Evolutionary conservation across 2,329 filamentous ascomycete genomes (phyloP).

Genomic region (Calycina marina): DNA sequence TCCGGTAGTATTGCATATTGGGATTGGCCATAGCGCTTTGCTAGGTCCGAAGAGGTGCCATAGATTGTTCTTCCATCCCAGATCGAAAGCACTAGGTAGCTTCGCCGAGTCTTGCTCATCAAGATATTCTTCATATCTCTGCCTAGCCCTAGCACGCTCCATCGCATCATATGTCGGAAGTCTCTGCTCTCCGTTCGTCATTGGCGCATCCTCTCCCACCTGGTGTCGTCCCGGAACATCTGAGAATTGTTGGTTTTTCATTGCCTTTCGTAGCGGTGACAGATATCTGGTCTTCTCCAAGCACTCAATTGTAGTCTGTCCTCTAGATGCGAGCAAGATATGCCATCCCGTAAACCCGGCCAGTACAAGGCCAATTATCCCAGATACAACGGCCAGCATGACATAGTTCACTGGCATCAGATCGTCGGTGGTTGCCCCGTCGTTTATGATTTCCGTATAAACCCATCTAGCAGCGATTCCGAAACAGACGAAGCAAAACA

Average conservation of each 20-base stretch:
- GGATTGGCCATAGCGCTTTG: slow-evolving; percentile 62
- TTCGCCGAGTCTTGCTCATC: slow-evolving; percentile 80
- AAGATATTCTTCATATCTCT: slow-evolving; percentile 66
- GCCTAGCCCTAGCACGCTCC: slow-evolving; percentile 48
- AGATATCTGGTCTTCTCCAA: slow-evolving; percentile 92
- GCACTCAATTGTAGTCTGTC: slow-evolving; percentile 90
- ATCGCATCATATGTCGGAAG: slow-evolving; percentile 30
- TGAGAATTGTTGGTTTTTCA: slow-evolving; percentile 48
- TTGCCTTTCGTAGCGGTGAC: slow-evolving; percentile 57
- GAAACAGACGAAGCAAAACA: slow-evolving; percentile 77
- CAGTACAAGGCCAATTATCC: slow-evolving; percentile 82
- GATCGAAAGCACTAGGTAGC: slow-evolving; percentile 85
- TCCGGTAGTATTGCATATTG: slow-evolving; percentile 71
- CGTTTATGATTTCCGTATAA: slow-evolving; percentile 64
- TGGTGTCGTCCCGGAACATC: slow-evolving; percentile 15
- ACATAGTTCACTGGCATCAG: slow-evolving; percentile 85
- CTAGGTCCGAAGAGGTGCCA: slow-evolving; percentile 66
- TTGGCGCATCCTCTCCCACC: not conserved
- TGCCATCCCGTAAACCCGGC: slow-evolving; percentile 89
- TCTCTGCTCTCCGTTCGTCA: slow-evolving; percentile 10
- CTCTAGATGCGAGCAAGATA: slow-evolving; percentile 60
- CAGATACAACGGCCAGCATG: slow-evolving; percentile 69
- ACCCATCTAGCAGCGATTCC: slow-evolving; percentile 68
- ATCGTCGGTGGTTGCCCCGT: slow-evolving; percentile 56
- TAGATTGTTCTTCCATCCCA: slow-evolving; percentile 71